A percentile compares a stretch with the other conserved stretches of the same genome.
Conservation (phyloP, 192 early-diverging fungal species). For the Geosiphon pyriformis region DNA sequence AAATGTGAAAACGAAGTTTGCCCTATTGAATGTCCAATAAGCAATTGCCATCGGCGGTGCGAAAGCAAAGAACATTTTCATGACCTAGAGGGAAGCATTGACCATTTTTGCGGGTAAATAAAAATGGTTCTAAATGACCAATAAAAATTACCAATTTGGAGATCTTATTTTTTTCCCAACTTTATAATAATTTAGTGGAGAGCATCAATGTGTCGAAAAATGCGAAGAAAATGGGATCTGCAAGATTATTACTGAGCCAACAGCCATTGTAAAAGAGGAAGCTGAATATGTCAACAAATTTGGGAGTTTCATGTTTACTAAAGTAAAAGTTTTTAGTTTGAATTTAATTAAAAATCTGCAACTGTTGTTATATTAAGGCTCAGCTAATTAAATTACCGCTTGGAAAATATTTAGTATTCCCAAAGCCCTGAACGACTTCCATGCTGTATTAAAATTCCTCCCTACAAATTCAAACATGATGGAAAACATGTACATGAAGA, state of each 20-base stretch:
- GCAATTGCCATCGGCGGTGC: neutral
- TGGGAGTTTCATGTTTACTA: conserved; percentile 24
- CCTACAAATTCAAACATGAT: neutral
- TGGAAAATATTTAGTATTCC: neutral
- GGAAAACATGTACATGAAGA: conserved; percentile 12
- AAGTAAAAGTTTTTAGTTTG: conserved; percentile 12
- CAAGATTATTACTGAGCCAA: conserved; percentile 11
- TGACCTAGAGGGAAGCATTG: neutral
- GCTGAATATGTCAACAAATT: conserved; percentile 28
- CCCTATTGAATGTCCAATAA: conserved; percentile 19
- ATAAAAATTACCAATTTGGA: neutral
- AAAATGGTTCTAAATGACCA: neutral
- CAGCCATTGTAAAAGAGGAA: conserved; percentile 34
- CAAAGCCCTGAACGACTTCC: neutral
- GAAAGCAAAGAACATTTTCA: conserved; percentile 21
- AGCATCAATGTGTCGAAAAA: conserved; percentile 23
- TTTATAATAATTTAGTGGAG: conserved; percentile 14
- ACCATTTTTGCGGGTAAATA: conserved; percentile 23
- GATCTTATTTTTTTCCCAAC: neutral
- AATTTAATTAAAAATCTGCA: neutral
- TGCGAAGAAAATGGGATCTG: conserved; percentile 24
- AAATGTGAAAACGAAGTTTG: conserved; percentile 19
- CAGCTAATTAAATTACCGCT: too few relatives aligned
- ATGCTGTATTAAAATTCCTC: conserved; percentile 18
- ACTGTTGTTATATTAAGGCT: neutral